phyloP scores from a whole-genome alignment of 345 rosid genomes.

The sweet orange (Citrus sinensis) region DNA sequence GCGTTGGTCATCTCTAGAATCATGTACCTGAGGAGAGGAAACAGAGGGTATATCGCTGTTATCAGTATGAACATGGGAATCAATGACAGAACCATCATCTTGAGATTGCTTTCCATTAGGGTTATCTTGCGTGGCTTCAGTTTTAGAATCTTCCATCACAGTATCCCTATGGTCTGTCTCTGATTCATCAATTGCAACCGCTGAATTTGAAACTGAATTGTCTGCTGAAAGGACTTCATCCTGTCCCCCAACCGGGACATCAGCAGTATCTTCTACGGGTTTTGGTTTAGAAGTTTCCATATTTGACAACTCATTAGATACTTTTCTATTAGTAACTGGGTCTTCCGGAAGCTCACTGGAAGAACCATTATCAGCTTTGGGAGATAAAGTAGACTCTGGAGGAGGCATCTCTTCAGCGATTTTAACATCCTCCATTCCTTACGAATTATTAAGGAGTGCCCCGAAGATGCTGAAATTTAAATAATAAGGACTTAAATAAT shows the following conservation, averaged over 20 bases:
- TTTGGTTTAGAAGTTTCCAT: constrained; percentile 14
- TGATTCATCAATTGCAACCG: constrained; percentile 15
- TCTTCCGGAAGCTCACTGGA: constrained; percentile 12
- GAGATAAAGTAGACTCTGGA: constrained; percentile 20
- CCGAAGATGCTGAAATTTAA: constrained; percentile 24
- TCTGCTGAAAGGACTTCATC: constrained; percentile 14
- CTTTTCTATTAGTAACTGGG: constrained; percentile 16
- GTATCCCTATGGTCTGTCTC: constrained; percentile 12
- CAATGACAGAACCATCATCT: constrained; percentile 12
- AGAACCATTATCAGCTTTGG: constrained; percentile 12
- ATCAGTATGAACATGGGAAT: constrained; percentile 15
- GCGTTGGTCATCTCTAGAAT: constrained; percentile 9
- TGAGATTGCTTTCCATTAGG: constrained; percentile 19
- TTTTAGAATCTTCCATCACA: constrained; percentile 14
- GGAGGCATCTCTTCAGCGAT: constrained; percentile 25
- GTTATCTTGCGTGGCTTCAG: constrained; percentile 12
- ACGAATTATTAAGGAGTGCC: constrained; percentile 14
- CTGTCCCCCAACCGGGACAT: constrained; percentile 11
- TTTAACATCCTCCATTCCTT: constrained; percentile 47
- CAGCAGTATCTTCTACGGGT: constrained; percentile 8
- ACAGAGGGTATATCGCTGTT: constrained; percentile 11
- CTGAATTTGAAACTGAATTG: constrained; percentile 16
- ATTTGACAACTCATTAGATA: constrained; percentile 8
- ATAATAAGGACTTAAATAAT: not conserved
- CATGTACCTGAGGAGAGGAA: constrained; percentile 1